A percentile compares a stretch with the other conserved stretches of the same genome.
These are phyloP conservation scores for Cymbidium sinense DNA, from an alignment of 106 monocot genomes.

Conservation along the genomic window DNA sequence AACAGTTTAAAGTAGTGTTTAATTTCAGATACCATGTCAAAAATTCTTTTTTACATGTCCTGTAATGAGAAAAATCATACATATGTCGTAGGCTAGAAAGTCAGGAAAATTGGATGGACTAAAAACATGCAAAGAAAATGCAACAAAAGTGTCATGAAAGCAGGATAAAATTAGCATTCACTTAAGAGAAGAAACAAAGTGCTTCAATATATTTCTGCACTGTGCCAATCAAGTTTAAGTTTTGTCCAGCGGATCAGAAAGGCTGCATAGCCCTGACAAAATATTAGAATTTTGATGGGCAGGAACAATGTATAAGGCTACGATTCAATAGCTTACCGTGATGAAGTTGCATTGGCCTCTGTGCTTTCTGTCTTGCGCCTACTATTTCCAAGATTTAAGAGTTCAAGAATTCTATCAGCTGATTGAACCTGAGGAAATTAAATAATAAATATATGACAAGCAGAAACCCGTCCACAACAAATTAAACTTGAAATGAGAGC, in stretches of 20 bases:
- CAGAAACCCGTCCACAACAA: background rate
- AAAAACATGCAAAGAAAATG: background rate
- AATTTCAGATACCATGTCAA: background rate
- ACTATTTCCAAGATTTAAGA: conserved; percentile 91
- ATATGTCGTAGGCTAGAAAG: background rate
- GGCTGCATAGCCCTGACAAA: background rate
- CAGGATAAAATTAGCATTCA: background rate
- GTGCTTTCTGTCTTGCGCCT: conserved; percentile 99
- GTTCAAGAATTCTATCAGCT: conserved; percentile 96
- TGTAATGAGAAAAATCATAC: background rate
- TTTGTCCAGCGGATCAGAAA: background rate
- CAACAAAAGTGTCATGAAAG: background rate
- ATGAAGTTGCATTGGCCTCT: conserved; percentile 95
- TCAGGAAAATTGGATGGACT: background rate
- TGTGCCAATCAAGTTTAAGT: background rate
- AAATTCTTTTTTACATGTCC: background rate
- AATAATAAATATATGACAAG: conserved; percentile 6
- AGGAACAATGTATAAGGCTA: background rate
- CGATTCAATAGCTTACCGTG: conserved; percentile 47
- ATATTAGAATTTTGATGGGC: background rate
- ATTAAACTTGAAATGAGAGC: background rate
- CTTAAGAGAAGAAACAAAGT: background rate
- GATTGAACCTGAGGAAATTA: conserved; percentile 68
- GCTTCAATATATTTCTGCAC: background rate
- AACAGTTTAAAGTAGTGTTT: background rate